Evolutionary conservation across 1,139 yeast genomes (phyloP).

Genomic region (Pichia sp.): DNA sequence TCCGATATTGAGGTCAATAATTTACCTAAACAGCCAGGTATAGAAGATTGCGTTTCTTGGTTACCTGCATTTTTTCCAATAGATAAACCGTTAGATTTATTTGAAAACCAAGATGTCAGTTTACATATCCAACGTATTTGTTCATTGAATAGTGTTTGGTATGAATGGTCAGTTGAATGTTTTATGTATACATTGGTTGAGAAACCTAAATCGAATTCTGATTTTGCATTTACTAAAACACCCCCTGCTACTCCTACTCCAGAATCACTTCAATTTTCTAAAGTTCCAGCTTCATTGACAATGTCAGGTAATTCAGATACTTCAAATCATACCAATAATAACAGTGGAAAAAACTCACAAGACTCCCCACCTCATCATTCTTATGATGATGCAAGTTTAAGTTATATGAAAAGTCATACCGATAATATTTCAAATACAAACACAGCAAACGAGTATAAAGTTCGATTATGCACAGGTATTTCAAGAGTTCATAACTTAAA

Average conservation of each 20-base stretch:
- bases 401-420: not conserved
- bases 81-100: slow-evolving; percentile 40
- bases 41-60: slow-evolving; percentile 44
- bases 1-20: slow-evolving; percentile 52
- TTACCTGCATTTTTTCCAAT: slow-evolving; percentile 73
- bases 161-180: slow-evolving; percentile 63
- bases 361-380: not conserved
- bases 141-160: slow-evolving; percentile 49
- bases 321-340: not conserved
- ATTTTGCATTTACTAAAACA: not conserved
- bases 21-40: slow-evolving; percentile 19
- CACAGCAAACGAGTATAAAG: slow-evolving; percentile 23
- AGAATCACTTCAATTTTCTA: not conserved
- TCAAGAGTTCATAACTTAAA: slow-evolving; percentile 39
- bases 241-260: not conserved
- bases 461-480: slow-evolving; percentile 39
- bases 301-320: not conserved
- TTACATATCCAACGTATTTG: slow-evolving; percentile 38
- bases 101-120: slow-evolving; percentile 49
- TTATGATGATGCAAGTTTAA: slow-evolving; percentile 4
- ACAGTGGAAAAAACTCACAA: not conserved
- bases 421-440: not conserved
- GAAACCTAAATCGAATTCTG: not conserved
- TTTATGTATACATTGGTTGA: slow-evolving; percentile 36
- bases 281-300: not conserved